Base-by-base conservation (phyloP, 768 basidiomycete species). In the Auricularia sp. region DNA sequence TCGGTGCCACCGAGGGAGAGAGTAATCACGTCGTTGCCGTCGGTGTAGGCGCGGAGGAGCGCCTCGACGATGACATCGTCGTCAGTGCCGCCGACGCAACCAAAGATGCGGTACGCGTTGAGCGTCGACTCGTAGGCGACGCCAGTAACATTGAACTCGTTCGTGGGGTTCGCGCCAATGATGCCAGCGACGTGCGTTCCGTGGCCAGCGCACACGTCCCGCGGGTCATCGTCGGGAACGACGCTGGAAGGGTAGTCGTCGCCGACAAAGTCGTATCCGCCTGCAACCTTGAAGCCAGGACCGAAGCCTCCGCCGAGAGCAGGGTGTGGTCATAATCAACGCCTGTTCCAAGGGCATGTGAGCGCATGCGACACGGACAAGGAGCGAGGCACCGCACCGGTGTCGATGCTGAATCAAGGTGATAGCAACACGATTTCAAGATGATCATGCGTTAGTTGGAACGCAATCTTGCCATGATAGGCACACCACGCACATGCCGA, bases 351-450 rank as follows among this genome's bases (percentile, higher is more conserved):
- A 43, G 36, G 18, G 11, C 47, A 18, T 51, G 39, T 42, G 18
- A 51, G 47, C 21, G 21, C 47, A 18, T 51, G 47, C 47, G 47
- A 21, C 47, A 6, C 47, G 47, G 47, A 21, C 47, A 59, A 18
- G 8, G 47, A 8, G 23, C 54, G 39, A 36, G 6, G 18, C 6
- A 60, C 34, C 39, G 36, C 21, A 59, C 36, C 73, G 23, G 72
- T 68, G 67, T 85, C 84, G 62, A 88, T 77, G 54, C 83, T 84
- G 42, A 39, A 61, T 23, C n/a, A 29, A 29, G 6, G 61, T 14
- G 39, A 42, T 29, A 29, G 29, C 29, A 29, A 29, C 29, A 29
- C 29, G 29, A 42, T 42, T 42, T 14, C 7, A 42, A 42, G 39
- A 39, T 12, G 56, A 35, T 59, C 23, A 35, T 34, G 34, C 29